Evolutionary conservation across 768 basidiomycete species (phyloP).

Genomic region (Hebeloma cylindrosporum): DNA sequence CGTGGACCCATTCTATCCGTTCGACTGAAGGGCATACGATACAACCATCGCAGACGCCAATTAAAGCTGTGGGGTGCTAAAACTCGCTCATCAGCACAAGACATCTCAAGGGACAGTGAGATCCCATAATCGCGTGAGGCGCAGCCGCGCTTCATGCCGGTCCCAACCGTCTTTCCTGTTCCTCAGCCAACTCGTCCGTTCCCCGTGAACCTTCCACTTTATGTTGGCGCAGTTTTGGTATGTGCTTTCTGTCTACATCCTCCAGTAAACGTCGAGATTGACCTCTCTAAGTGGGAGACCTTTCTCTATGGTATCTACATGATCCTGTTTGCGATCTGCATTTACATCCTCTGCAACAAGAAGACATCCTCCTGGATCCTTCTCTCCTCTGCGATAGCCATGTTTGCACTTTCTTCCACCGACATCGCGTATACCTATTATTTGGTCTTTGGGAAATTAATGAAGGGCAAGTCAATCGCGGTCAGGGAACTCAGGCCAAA

Average conservation of each 20-base stretch:
- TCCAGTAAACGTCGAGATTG: not conserved
- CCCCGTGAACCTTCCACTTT: slow-evolving; percentile 21
- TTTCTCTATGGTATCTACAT: slow-evolving; percentile 34
- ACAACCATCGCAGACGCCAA: too few relatives aligned
- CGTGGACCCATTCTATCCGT: too few relatives aligned
- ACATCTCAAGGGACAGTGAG: too few relatives aligned
- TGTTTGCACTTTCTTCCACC: slow-evolving; percentile 36
- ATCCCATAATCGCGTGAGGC: too few relatives aligned
- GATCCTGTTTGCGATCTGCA: slow-evolving; percentile 36
- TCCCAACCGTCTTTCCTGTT: slow-evolving; percentile 3
- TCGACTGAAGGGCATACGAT: too few relatives aligned
- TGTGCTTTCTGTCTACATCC: not conserved
- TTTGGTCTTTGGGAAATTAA: slow-evolving; percentile 27
- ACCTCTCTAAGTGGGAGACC: slow-evolving; percentile 23
- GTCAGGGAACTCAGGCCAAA: slow-evolving; percentile 30
- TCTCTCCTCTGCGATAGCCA: slow-evolving; percentile 30
- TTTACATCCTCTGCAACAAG: slow-evolving; percentile 32
- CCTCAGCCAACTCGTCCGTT: slow-evolving; percentile 10
- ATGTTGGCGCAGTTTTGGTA: slow-evolving; percentile 27
- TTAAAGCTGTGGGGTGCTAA: too few relatives aligned
- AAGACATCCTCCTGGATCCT: slow-evolving; percentile 28
- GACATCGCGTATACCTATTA: slow-evolving; percentile 35
- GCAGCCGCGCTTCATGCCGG: too few relatives aligned
- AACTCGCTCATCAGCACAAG: too few relatives aligned
- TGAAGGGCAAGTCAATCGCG: slow-evolving; percentile 18